Evolutionary conservation across 768 basidiomycete species (phyloP).

Genomic region (Inosperma sp.): DNA sequence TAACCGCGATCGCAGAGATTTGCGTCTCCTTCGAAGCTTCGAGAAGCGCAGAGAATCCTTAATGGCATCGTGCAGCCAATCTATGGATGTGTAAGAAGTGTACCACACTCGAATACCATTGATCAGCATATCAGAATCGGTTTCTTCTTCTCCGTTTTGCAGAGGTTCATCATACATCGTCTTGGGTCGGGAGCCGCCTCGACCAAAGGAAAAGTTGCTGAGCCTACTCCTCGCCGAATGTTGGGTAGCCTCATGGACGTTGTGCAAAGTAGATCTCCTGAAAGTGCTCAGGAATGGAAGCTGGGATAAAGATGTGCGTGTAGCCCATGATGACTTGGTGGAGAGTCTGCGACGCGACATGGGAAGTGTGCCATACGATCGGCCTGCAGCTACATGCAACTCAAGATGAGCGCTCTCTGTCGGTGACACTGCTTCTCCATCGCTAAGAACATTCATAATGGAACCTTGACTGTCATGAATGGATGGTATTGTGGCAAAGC

Average conservation of each 20-base stretch:
- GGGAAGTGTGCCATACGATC: constrained; percentile 58
- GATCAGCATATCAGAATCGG: constrained; percentile 56
- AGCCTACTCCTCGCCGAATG: constrained; percentile 34
- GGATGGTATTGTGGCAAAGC: constrained; percentile 8
- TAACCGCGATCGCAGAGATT: constrained; percentile 63
- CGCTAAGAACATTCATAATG: not conserved
- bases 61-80: constrained; percentile 96
- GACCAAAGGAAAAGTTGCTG: constrained; percentile 34
- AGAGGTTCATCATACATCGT: constrained; percentile 65
- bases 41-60: constrained; percentile 85
- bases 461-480: constrained; percentile 1
- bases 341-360: constrained; percentile 22
- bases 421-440: constrained; percentile 6
- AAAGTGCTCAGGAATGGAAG: constrained; percentile 32
- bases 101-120: constrained; percentile 93
- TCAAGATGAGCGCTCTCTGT: constrained; percentile 18
- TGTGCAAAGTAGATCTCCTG: constrained; percentile 13
- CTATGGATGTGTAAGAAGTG: constrained; percentile 83
- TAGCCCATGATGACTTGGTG: constrained; percentile 23
- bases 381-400: constrained; percentile 5
- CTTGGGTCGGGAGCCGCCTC: constrained; percentile 53
- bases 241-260: constrained; percentile 15
- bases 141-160: constrained; percentile 33
- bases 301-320: constrained; percentile 34
- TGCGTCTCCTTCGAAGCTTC: constrained; percentile 56